Evolutionary conservation across 148 eudicot species (phyloP).

Genomic region (Silene uniflora): DNA sequence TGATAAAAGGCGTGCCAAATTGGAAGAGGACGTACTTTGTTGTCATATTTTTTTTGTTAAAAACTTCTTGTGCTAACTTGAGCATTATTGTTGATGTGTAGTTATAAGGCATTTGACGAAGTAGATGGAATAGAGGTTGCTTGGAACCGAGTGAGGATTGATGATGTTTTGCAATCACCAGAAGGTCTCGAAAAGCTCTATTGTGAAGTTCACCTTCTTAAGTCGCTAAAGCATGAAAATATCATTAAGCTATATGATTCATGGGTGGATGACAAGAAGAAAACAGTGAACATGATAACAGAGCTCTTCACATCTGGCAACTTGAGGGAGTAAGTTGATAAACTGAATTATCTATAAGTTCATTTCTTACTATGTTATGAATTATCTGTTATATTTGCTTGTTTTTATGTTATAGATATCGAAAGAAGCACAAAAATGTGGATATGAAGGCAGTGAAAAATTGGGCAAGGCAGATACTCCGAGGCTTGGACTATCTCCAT

Average conservation of each 20-base stretch:
- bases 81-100: slow-evolving; percentile 25
- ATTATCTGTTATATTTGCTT: background rate
- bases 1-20: background rate
- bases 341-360: background rate
- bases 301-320: slow-evolving; percentile 94
- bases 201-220: slow-evolving; percentile 81
- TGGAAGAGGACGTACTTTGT: background rate
- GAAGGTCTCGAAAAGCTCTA: slow-evolving; percentile 67
- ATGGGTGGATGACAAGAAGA: slow-evolving; percentile 87
- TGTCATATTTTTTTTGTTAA: background rate
- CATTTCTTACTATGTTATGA: background rate
- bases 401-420: slow-evolving; percentile 41
- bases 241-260: slow-evolving; percentile 74
- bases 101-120: slow-evolving; percentile 84
- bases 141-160: slow-evolving; percentile 75
- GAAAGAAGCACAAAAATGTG: slow-evolving; percentile 71
- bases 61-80: background rate
- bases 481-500: slow-evolving; percentile 77
- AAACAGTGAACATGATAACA: slow-evolving; percentile 85
- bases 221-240: slow-evolving; percentile 65
- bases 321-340: slow-evolving; percentile 72
- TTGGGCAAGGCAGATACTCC: slow-evolving; percentile 93
- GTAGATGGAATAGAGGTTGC: slow-evolving; percentile 92
- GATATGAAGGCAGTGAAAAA: slow-evolving; percentile 90
- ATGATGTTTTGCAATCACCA: slow-evolving; percentile 57